Evolutionary conservation across 2,329 filamentous ascomycete species (phyloP), one percentile per base, ranked within the genome.

Genomic region (Lachnellula arida): DNA sequence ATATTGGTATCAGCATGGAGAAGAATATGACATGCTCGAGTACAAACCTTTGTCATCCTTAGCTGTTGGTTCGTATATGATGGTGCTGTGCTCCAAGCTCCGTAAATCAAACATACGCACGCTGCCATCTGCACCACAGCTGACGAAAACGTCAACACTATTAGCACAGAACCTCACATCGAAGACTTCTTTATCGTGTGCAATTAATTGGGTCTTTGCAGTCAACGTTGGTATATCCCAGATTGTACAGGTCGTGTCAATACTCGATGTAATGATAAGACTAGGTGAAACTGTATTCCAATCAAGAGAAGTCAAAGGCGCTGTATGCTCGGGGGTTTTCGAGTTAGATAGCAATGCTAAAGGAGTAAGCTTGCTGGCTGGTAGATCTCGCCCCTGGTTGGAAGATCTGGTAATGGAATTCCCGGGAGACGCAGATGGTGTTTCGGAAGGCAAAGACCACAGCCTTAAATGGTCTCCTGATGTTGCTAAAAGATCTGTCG

Each of bases 161-260:
- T 96, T 94, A 49, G 94, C 94, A 74, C 94, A 99, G 75, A 99
- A 99, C 19, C 94, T 86, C 48, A 99, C 94, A 71, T 99, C 94
- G 68, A 96, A 99, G 5, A 99, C 94, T 73, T 99, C 94, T 73
- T 97, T 97, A 75, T 99, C 94, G 72, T 99, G 94, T 19, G 94
- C 94, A 73, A 99, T 99, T 46, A 99, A 78, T 72, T 99, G 94
- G 2, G 94, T 99, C 75, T 99, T 99, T 51, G 94, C 94, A 0
- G 94, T 99, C 60, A 99, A 78, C 1, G 94, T 97, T 3, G 94
- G 94, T 54, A 99, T 99, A 71, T 99, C 94, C 94, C 94, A 99
- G 63, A 99, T 99, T 4, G 94, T 99, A 75, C 94, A 99, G 5
- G 94, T 99, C 1, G 94, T 99, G 70, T 99, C 94, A 68, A 99